A percentile compares a stretch with the other conserved stretches of the same genome.
These are phyloP conservation scores for Xylariaceae sp. DNA, from an alignment of 2,329 filamentous ascomycete species.

Conservation along the genomic window DNA sequence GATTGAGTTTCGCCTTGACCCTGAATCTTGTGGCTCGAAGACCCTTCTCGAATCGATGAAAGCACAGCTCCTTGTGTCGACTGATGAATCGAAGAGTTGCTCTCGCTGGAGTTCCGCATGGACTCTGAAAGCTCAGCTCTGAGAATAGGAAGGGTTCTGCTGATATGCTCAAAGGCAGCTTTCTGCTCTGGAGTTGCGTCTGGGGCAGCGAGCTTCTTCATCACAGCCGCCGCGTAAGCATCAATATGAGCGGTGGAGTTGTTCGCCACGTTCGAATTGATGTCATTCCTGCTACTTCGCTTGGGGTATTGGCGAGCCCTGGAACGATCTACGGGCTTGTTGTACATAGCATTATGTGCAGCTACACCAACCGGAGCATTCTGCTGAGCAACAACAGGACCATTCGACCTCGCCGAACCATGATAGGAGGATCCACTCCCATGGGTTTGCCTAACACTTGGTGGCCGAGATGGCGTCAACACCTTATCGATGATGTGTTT, in stretches of 20 bases:
- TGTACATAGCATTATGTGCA: too few relatives aligned
- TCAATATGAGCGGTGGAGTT: slow-evolving; percentile 20
- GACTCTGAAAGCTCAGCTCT: slow-evolving; percentile 2
- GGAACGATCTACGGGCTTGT: slow-evolving; percentile 17
- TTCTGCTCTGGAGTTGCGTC: slow-evolving; percentile 11
- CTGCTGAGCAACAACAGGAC: slow-evolving; percentile 6
- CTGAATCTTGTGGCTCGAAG: slow-evolving; percentile 3
- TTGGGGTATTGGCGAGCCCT: slow-evolving; percentile 9
- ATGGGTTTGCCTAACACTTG: slow-evolving; percentile 24
- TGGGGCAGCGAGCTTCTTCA: slow-evolving; percentile 12
- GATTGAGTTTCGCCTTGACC: slow-evolving; percentile 8
- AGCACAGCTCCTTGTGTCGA: too few relatives aligned
- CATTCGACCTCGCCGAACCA: slow-evolving; percentile 19
- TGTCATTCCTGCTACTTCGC: slow-evolving; percentile 20
- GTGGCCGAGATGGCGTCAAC: slow-evolving; percentile 25
- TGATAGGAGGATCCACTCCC: slow-evolving; percentile 19
- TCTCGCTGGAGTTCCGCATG: slow-evolving; percentile 9
- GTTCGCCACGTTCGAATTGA: slow-evolving; percentile 25
- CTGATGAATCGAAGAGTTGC: slow-evolving; percentile 11
- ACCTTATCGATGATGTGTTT: slow-evolving; percentile 10
- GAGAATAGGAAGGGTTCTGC: too few relatives aligned
- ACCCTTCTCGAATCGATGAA: background rate
- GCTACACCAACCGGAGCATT: too few relatives aligned
- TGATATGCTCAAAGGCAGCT: slow-evolving; percentile 10
- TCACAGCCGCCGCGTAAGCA: slow-evolving; percentile 23